Evolutionary conservation across 768 basidiomycete genomes (phyloP).

Genomic region (Boletus pseudopeckii): DNA sequence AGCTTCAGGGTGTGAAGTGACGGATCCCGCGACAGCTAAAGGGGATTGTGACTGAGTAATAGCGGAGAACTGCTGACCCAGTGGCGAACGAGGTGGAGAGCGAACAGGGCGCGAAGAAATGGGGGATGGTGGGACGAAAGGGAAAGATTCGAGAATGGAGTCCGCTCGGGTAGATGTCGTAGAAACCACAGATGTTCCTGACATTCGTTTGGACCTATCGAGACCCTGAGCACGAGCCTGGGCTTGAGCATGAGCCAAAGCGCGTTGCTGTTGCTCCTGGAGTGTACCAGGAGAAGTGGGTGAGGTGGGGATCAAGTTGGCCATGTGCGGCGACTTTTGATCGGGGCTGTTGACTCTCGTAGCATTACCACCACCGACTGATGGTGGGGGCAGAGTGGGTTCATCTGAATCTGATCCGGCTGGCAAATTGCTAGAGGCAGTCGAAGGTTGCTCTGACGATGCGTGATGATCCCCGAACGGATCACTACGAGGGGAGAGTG

Average conservation of each 20-base stretch:
- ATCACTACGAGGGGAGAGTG: slow-evolving; percentile 33
- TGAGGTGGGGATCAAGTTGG: slow-evolving; percentile 52
- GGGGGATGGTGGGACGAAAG: slow-evolving; percentile 86
- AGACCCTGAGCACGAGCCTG: slow-evolving; percentile 53
- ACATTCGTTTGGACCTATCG: slow-evolving; percentile 47
- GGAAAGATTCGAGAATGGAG: slow-evolving; percentile 83
- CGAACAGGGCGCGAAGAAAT: slow-evolving; percentile 78
- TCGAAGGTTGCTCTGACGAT: slow-evolving; percentile 17
- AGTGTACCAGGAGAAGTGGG: slow-evolving; percentile 36
- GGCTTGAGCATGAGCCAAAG: slow-evolving; percentile 58
- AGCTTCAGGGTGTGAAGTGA: background rate
- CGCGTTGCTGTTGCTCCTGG: slow-evolving; percentile 66
- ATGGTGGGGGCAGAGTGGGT: slow-evolving; percentile 49
- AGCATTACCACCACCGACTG: slow-evolving; percentile 58
- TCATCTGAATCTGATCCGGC: slow-evolving; percentile 36
- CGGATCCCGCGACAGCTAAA: background rate
- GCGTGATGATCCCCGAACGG: slow-evolving; percentile 64
- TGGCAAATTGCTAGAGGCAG: slow-evolving; percentile 22
- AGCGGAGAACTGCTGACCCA: slow-evolving; percentile 54
- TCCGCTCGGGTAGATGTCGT: slow-evolving; percentile 72
- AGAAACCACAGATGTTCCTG: slow-evolving; percentile 64
- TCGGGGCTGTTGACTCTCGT: slow-evolving; percentile 57
- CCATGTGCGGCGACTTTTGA: slow-evolving; percentile 51
- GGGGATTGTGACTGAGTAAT: slow-evolving; percentile 13
- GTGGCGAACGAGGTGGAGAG: slow-evolving; percentile 72